Evolutionary conservation across 1,139 yeast species (phyloP), one percentile per base, ranked within the genome.

Genomic region (Yamadazyma friedrichii): DNA sequence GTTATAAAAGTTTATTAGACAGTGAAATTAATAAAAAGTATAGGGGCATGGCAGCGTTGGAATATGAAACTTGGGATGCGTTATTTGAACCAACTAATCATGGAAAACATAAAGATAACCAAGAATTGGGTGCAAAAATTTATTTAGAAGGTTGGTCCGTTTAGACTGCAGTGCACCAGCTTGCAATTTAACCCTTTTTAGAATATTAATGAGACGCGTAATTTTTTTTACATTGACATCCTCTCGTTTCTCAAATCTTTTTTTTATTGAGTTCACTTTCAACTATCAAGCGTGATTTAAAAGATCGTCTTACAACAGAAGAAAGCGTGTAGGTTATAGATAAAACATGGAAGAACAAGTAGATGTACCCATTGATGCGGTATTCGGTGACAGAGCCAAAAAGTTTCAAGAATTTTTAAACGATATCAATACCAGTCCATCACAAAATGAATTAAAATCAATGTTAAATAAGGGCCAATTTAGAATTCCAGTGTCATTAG

Each of bases 391-490:
- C 61, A 80, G 97, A 52, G 88, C 87, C 30, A 81, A 96, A 58
- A 75, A 84, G 52, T 93, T 93, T 65, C 91, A 87, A 51, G 98
- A 93, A 56, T 91, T 91, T 59, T 70, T 93, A 37, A 94, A 86
- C 15, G 72, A 75, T 38, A 72, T 70, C 16, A 75, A 84, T 6
- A 79, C 81, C 47, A 87, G 88, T 62, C 40, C 37, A 51, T 83
- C 80, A 41, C 79, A 31, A 9, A 39, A 39, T 15, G 40, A 76
- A 43, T 84, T 93, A 48, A 78, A 81, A 49, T 75, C 80, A 32
- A 84, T 86, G 89, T 76, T 87, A 43, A 74, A 75, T 47, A 75
- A 78, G 48, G 80, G 82, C 20, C 78, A 78, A 42, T 79, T 79
- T 52, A 74, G 99, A 52, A 70, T 93, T 37, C 69, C 75, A 4